These are phyloP conservation scores for Botryotinia narcissicola DNA, from an alignment of 2,329 filamentous ascomycete species.

Conservation along the genomic window DNA sequence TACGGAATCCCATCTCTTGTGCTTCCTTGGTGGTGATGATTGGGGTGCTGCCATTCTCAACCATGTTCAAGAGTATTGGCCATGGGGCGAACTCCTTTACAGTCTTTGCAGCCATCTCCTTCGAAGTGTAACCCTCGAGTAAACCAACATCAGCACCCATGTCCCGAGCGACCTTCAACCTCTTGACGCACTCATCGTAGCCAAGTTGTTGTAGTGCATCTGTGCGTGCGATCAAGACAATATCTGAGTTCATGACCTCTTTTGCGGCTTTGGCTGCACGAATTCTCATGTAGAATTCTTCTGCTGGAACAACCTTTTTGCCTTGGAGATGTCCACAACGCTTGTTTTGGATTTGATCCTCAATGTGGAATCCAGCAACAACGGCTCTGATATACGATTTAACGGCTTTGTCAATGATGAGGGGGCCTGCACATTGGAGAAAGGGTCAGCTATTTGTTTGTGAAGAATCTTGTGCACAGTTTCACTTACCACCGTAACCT, in stretches of 20 bases:
- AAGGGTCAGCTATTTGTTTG: conserved; percentile 2
- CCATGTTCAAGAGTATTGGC: conserved; percentile 57
- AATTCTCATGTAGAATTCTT: conserved; percentile 55
- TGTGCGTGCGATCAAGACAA: conserved; percentile 63
- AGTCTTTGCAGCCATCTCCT: conserved; percentile 48
- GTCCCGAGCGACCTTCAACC: conserved; percentile 50
- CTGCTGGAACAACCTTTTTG: conserved; percentile 55
- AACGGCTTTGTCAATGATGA: conserved; percentile 52
- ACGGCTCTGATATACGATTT: conserved; percentile 52
- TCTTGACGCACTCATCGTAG: conserved; percentile 53
- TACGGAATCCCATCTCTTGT: conserved; percentile 53
- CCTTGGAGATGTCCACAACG: conserved; percentile 63
- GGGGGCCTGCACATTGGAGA: conserved; percentile 13
- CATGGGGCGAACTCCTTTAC: conserved; percentile 48
- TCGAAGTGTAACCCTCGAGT: conserved; percentile 55
- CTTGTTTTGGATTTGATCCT: conserved; percentile 62
- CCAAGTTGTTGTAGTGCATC: conserved; percentile 58
- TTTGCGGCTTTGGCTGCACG: conserved; percentile 53
- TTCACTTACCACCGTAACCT: conserved; percentile 39
- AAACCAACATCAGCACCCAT: conserved; percentile 60
- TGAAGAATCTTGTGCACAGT: conserved; percentile 22
- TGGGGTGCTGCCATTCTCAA: conserved; percentile 55
- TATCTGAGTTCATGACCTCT: conserved; percentile 50
- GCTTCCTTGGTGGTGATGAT: conserved; percentile 52
- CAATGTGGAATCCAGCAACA: conserved; percentile 60